phyloP scores from a whole-genome alignment of 768 basidiomycete species.

The Trichaptum fuscoviolaceum region DNA sequence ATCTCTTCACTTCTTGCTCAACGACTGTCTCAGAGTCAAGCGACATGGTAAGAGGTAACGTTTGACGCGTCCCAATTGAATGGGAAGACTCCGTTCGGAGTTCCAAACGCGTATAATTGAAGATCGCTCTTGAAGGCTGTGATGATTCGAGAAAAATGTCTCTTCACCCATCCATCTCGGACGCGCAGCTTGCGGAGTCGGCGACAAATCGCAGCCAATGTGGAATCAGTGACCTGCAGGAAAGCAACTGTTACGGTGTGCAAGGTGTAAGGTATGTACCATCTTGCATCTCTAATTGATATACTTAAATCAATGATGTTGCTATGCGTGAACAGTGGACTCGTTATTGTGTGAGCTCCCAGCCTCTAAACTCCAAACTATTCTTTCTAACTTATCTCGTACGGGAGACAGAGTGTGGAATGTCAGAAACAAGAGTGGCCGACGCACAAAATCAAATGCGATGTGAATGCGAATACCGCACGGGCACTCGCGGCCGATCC shows the following conservation, averaged over 20 bases:
- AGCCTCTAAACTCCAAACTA: background rate
- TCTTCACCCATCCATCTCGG: constrained; percentile 2
- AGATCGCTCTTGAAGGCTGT: background rate
- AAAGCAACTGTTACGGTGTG: background rate
- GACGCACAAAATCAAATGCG: constrained; percentile 4
- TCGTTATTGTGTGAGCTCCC: constrained; percentile 3
- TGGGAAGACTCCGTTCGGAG: background rate
- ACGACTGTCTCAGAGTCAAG: constrained; percentile 49
- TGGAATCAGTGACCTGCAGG: constrained; percentile 1
- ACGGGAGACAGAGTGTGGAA: background rate
- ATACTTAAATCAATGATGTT: background rate
- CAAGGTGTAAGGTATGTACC: constrained; percentile 2
- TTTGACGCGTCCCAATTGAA: background rate
- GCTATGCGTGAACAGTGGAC: background rate
- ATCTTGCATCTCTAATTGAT: background rate
- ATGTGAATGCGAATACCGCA: constrained; percentile 1
- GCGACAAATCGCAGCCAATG: background rate
- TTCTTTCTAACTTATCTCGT: background rate
- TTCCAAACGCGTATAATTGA: background rate
- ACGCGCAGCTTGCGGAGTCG: constrained; percentile 3
- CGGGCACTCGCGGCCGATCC: constrained; percentile 3
- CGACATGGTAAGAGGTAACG: constrained; percentile 4
- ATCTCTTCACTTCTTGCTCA: constrained; percentile 63
- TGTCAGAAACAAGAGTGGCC: constrained; percentile 3
- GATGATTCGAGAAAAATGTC: constrained; percentile 2